Base-by-base conservation (phyloP, 306 rosid species). In the Glycine latifolia region DNA sequence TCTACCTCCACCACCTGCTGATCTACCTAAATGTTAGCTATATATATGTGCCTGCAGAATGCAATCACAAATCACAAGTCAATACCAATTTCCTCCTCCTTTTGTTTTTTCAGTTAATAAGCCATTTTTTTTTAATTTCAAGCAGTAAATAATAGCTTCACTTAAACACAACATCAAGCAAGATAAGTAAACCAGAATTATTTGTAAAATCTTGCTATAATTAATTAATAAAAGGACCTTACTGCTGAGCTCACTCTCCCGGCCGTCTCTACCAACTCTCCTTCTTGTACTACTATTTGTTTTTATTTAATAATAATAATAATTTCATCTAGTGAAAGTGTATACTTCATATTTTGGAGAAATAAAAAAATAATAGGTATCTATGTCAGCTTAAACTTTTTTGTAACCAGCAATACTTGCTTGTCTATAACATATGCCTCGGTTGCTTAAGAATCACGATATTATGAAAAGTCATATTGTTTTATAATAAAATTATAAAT, bases 1-100 rank as follows among this genome's bases (percentile, higher is more conserved):
- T 20, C 83, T 91, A 55, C 92, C 91, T 71, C 82, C 92, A 10
- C 91, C 94, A 11, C 97, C 94, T 2, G 7, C 69, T 26, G 97
- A 91, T 91, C 84, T 88, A 0, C 94, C 97, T 26, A 55, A 69
- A 46, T 79, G 83, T 43, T 56, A 69, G 9, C 10, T 1, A 20
- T 17, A 20, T 17, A 16, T 3, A 8, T 8, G 71, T 6, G 10
- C 11, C 14, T 53, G 16, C 3, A 20, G 7, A 20, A 4, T n/a
- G 11, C 13, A 66, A 13, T 35, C 46, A 41, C 20, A 39, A 66
- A 13, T 13, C 17, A 66, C 48, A 39, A 66, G 7, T 12, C 50
- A 39, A 41, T 8, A 14, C 13, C 50, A 66, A 65, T 14, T 37
- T 14, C 31, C 2, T 39, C 13, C 10, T 35, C 31, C 4, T 66